Conservation (phyloP, 1,139 yeast genomes). For the Scheffersomyces quercinus region DNA sequence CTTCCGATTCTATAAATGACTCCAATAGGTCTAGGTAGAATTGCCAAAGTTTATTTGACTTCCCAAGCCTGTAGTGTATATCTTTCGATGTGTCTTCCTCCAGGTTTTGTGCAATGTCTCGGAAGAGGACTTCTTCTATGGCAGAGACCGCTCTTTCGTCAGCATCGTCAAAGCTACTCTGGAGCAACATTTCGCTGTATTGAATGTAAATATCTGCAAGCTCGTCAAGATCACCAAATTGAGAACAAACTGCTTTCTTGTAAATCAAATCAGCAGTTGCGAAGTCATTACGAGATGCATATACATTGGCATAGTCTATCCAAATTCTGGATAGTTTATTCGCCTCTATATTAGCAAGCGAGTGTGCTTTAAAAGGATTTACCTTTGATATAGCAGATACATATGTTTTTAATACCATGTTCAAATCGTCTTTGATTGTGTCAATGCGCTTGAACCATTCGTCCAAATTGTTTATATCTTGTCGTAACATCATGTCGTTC, state of each 20-base stretch:
- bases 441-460: conserved; percentile 68
- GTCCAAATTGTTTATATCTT: conserved; percentile 59
- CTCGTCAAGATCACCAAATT: conserved; percentile 62
- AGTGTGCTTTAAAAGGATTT: conserved; percentile 57
- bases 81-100: conserved; percentile 43
- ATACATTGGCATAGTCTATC: conserved; percentile 68
- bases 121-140: conserved; percentile 48
- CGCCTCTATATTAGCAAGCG: conserved; percentile 21
- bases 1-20: conserved; percentile 45
- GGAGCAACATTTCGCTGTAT: conserved; percentile 66
- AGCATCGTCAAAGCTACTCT: conserved; percentile 28
- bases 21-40: conserved; percentile 75
- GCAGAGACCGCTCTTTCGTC: conserved; percentile 55
- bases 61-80: conserved; percentile 61
- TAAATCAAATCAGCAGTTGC: conserved; percentile 65
- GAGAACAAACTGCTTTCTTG: conserved; percentile 70
- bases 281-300: conserved; percentile 55
- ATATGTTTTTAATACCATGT: conserved; percentile 54
- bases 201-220: conserved; percentile 65
- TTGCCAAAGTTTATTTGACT: conserved; percentile 68
- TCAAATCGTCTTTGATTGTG: conserved; percentile 36
- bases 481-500: conserved; percentile 67
- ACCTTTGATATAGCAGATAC: conserved; percentile 68
- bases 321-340: conserved; percentile 57
- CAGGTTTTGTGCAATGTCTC: conserved; percentile 2